Evolutionary conservation across 331 rosid species (phyloP), one percentile per base, ranked within the genome.

Genomic region (Rhamnella rubrinervis): DNA sequence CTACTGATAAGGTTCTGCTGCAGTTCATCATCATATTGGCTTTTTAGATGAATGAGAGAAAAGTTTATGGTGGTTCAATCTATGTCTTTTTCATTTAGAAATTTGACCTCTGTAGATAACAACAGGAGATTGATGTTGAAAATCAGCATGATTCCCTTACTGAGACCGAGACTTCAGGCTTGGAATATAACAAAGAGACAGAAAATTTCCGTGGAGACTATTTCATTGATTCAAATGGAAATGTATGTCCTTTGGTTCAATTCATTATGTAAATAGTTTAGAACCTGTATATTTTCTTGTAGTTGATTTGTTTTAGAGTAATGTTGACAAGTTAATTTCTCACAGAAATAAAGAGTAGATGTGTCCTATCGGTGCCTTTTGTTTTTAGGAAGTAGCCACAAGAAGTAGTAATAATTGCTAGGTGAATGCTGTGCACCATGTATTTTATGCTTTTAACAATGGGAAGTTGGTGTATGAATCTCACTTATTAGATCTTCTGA

Each of bases 41-140:
- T 63, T 47, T 70, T 74, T 67, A 41, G 61, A 72, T 69, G 70
- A 58, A 77, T 76, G 58, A 79, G 76, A 67, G n/a, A 40, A 78
- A 35, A 52, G 52, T 66, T 56, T 65, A 59, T 73, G 38, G 41
- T 51, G 62, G 78, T 77, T 76, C 81, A 55, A 31, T 31, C 67
- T 55, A 63, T 78, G 79, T 68, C 70, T 35, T 82, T 82, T 77
- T 73, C 89, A 82, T 81, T 75, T 75, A 85, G 95, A 86, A 86
- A 78, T 71, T 75, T 88, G 91, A 86, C 87, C 58, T 61, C 82
- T 82, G 84, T 77, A 73, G 81, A 85, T 86, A 68, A 81, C 86
- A 71, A 84, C 96, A 93, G 98, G 97, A 86, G 77, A 78, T 69
- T 80, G 71, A 74, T 50, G 63, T 65, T 75, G 96, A 81, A 60